Percentiles rank a stretch among this genome's conserved stretches.
These are phyloP conservation scores for Termitomyces sp. DNA, from an alignment of 768 basidiomycete genomes.

Conservation along the genomic window DNA sequence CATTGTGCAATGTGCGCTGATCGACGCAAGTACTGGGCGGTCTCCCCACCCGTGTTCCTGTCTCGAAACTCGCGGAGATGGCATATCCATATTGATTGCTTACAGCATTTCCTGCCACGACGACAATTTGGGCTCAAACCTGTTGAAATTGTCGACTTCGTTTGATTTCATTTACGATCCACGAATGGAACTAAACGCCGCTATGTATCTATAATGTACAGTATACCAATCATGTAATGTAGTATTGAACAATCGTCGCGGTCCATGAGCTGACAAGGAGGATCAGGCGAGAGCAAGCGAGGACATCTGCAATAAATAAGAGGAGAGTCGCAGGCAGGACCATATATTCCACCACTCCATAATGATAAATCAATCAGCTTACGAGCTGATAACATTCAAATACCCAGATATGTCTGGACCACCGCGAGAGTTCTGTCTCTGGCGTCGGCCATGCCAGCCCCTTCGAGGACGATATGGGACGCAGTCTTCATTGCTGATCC, in stretches of 20 bases:
- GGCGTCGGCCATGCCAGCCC: neutral
- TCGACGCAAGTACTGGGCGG: constrained; percentile 16
- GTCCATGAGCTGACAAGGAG: neutral
- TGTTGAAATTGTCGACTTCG: constrained; percentile 11
- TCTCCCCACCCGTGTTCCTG: constrained; percentile 19
- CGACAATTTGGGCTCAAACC: constrained; percentile 18
- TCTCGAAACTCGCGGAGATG: constrained; percentile 19
- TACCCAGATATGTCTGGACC: neutral
- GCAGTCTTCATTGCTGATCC: neutral
- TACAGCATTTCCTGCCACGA: constrained; percentile 18
- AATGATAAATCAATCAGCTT: neutral
- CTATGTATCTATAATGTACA: neutral
- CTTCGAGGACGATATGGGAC: neutral
- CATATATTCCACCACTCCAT: too few species aligned
- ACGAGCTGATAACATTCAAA: neutral
- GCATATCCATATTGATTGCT: constrained; percentile 17
- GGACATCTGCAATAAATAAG: neutral
- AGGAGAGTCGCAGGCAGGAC: too few species aligned
- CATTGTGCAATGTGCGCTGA: constrained; percentile 18
- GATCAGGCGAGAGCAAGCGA: too few species aligned
- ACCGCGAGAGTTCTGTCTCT: neutral
- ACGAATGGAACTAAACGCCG: neutral
- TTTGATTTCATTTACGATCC: neutral
- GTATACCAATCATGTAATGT: constrained; percentile 1
- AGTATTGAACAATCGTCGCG: neutral